Conservation (phyloP, 202 grass and related monocot species). For the Digitaria exilis region DNA sequence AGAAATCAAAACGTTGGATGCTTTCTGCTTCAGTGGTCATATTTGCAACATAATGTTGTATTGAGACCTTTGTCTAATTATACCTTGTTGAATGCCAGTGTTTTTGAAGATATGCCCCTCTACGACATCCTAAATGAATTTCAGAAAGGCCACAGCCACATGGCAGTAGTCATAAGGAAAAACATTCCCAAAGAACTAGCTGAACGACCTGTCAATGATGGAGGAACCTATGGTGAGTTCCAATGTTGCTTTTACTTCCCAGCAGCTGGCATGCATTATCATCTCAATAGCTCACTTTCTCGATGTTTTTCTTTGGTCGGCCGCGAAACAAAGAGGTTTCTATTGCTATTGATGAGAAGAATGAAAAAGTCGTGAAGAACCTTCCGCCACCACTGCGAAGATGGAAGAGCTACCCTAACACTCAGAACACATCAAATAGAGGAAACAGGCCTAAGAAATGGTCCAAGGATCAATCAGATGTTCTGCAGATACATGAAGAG, state of each 20-base stretch:
- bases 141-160: conserved; percentile 98
- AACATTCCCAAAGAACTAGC: not conserved
- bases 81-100: conserved; percentile 52
- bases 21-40: not conserved
- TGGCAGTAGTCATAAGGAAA: conserved; percentile 83
- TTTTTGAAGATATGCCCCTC: conserved; percentile 83
- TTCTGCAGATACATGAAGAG: conserved; percentile 72
- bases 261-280: not conserved
- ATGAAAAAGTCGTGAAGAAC: conserved; percentile 50
- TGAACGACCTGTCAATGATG: conserved; percentile 42
- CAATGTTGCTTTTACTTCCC: not conserved
- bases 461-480: conserved; percentile 60
- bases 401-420: conserved; percentile 78
- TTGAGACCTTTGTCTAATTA: conserved; percentile 24
- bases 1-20: not conserved
- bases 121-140: conserved; percentile 99
- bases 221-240: conserved; percentile 50
- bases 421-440: conserved; percentile 36
- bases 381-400: conserved; percentile 38
- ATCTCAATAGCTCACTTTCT: not conserved
- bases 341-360: conserved; percentile 61
- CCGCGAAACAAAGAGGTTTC: conserved; percentile 53
- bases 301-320: not conserved
- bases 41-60: not conserved
- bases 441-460: conserved; percentile 60